These are phyloP conservation scores for Zopfia rhizophila DNA, from an alignment of 2,329 filamentous ascomycete species.

Conservation along the genomic window DNA sequence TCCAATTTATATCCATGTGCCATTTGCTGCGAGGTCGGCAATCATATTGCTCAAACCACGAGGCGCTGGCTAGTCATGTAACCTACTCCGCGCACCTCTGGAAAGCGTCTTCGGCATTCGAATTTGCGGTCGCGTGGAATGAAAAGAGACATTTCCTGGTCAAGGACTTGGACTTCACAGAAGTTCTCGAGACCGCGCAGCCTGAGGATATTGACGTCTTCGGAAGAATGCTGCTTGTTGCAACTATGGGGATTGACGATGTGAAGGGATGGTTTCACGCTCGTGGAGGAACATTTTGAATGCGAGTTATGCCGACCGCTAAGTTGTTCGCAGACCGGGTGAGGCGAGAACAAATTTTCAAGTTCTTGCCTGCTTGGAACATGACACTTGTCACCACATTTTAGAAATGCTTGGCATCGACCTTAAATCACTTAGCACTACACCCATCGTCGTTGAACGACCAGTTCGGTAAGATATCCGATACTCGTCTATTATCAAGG, in stretches of 20 bases:
- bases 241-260: constrained; percentile 40
- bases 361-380: too few relatives aligned
- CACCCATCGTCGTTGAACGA: too few relatives aligned
- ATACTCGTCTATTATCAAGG: too few relatives aligned
- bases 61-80: constrained; percentile 23
- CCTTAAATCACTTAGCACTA: too few relatives aligned
- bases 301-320: too few relatives aligned
- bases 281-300: constrained; percentile 29
- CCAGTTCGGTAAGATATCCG: too few relatives aligned
- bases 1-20: constrained; percentile 55
- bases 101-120: constrained; percentile 39
- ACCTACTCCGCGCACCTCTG: constrained; percentile 43
- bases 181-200: constrained; percentile 31
- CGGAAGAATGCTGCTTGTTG: constrained; percentile 39
- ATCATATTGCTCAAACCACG: constrained; percentile 21
- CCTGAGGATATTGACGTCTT: constrained; percentile 44
- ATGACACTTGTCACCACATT: too few relatives aligned
- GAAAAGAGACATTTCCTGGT: constrained; percentile 40
- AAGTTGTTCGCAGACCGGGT: too few relatives aligned
- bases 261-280: constrained; percentile 42
- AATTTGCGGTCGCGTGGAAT: constrained; percentile 46
- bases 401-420: too few relatives aligned
- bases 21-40: constrained; percentile 29
- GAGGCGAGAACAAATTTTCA: too few relatives aligned
- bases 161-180: constrained; percentile 38